Evolutionary conservation across 1,284 basidiomycete genomes (phyloP).

Genomic region (Rhodotorula sp.): DNA sequence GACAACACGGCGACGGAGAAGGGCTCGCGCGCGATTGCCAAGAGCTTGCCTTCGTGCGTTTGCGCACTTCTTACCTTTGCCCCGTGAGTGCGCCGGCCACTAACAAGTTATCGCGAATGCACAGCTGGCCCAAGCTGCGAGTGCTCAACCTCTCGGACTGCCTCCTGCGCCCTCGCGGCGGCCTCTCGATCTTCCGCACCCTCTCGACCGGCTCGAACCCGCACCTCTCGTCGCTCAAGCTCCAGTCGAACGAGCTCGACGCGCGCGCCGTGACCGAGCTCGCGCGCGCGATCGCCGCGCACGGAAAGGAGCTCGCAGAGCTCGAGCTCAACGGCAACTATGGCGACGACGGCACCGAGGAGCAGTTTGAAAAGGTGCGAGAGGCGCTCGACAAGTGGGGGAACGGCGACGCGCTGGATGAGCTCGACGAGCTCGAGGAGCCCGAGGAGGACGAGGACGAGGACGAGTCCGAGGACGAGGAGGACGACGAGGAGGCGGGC

Average conservation of each 20-base stretch:
- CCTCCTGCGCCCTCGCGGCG: conserved; percentile 67
- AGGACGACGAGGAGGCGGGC: background rate
- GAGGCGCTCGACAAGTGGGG: conserved; percentile 69
- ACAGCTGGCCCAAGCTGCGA: conserved; percentile 67
- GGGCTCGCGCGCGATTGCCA: conserved; percentile 73
- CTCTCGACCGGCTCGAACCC: conserved; percentile 66
- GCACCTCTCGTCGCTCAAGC: conserved; percentile 70
- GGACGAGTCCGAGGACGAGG: conserved; percentile 5
- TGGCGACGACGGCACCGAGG: conserved; percentile 77
- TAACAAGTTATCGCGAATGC: background rate
- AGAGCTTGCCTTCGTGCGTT: conserved; percentile 59
- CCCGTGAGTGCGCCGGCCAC: too few species aligned
- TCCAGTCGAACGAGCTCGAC: conserved; percentile 90
- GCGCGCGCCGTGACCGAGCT: conserved; percentile 67
- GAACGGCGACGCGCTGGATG: conserved; percentile 55
- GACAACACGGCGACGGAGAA: conserved; percentile 88
- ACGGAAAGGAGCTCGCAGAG: conserved; percentile 61
- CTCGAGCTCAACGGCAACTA: conserved; percentile 83
- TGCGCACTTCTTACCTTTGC: too few species aligned
- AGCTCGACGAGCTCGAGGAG: conserved; percentile 24
- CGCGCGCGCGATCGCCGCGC: conserved; percentile 64
- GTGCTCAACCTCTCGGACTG: conserved; percentile 91
- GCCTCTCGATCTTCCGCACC: conserved; percentile 65
- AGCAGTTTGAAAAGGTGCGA: conserved; percentile 65
- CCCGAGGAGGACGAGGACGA: conserved; percentile 6